Conservation (phyloP, 2,329 filamentous ascomycete species). For the Tympanopsis confertula region DNA sequence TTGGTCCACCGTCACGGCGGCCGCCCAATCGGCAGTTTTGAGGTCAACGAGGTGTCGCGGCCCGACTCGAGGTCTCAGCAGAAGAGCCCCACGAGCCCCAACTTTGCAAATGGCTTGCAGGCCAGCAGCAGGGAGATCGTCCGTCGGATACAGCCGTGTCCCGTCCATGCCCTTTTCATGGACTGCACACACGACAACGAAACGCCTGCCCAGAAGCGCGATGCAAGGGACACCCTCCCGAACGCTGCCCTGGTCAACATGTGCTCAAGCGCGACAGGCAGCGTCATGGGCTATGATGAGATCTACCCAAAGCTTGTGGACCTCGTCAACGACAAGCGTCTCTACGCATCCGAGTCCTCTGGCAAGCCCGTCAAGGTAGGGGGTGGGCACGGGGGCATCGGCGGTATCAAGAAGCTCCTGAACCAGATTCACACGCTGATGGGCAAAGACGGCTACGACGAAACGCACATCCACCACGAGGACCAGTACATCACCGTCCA, state of each 20-base stretch:
- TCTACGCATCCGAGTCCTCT: constrained; percentile 72
- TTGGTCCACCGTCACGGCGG: constrained; percentile 90
- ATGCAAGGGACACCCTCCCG: constrained; percentile 84
- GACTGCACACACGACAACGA: constrained; percentile 99
- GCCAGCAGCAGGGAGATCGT: constrained; percentile 49
- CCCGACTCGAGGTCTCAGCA: constrained; percentile 30
- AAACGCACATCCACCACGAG: constrained; percentile 94
- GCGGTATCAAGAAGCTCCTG: constrained; percentile 78
- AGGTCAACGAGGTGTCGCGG: constrained; percentile 73
- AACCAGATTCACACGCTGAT: constrained; percentile 92
- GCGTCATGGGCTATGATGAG: constrained; percentile 96
- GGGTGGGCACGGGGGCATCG: constrained; percentile 72
- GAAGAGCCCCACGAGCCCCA: constrained; percentile 13
- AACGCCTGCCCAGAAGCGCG: constrained; percentile 85
- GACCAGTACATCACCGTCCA: constrained; percentile 94
- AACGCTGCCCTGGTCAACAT: constrained; percentile 91
- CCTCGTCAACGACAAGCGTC: constrained; percentile 75
- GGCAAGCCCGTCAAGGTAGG: constrained; percentile 47
- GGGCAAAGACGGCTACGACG: constrained; percentile 87
- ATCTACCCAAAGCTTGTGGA: constrained; percentile 90
- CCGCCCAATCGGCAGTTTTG: constrained; percentile 90
- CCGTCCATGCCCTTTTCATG: constrained; percentile 93
- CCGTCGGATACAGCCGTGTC: constrained; percentile 72
- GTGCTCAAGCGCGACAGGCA: constrained; percentile 88
- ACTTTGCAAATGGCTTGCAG: constrained; percentile 17